These are phyloP conservation scores for Naganishia cerealis DNA, from an alignment of 1,284 basidiomycete genomes.

Conservation along the genomic window DNA sequence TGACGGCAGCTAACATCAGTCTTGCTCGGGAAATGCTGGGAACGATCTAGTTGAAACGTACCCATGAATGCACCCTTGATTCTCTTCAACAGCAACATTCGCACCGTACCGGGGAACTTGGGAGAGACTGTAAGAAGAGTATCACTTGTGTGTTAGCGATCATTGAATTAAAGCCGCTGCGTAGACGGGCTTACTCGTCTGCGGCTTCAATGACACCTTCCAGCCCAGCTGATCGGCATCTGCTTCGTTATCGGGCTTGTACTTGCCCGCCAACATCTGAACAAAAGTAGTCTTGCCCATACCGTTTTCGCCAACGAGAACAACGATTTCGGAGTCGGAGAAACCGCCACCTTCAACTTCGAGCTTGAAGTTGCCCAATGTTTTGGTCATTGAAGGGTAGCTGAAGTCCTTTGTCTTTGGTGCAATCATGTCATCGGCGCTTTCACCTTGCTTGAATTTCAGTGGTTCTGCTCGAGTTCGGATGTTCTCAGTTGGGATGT, in stretches of 20 bases:
- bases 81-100: slow-evolving; percentile 86
- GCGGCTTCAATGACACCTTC: slow-evolving; percentile 87
- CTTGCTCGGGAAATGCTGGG: neutral
- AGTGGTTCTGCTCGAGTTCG: slow-evolving; percentile 92
- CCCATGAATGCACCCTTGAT: slow-evolving; percentile 91
- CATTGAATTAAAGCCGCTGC: neutral
- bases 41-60: slow-evolving; percentile 31
- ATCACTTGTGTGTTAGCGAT: neutral
- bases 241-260: slow-evolving; percentile 77
- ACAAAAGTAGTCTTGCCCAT: slow-evolving; percentile 97
- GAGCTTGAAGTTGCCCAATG: slow-evolving; percentile 87
- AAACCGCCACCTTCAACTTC: slow-evolving; percentile 82
- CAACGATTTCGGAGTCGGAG: slow-evolving; percentile 94
- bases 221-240: slow-evolving; percentile 68
- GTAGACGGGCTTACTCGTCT: slow-evolving; percentile 56
- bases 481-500: slow-evolving; percentile 96
- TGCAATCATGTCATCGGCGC: slow-evolving; percentile 77
- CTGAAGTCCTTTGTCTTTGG: slow-evolving; percentile 82
- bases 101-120: slow-evolving; percentile 88
- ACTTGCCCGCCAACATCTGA: slow-evolving; percentile 79
- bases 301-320: slow-evolving; percentile 95
- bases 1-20: slow-evolving; percentile 11
- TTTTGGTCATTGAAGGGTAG: slow-evolving; percentile 94
- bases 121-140: slow-evolving; percentile 66
- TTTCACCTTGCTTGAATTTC: slow-evolving; percentile 94